Evolutionary conservation across 2,329 filamentous ascomycete species (phyloP), one percentile per base, ranked within the genome.

Genomic region (Cytospora schulzeri): DNA sequence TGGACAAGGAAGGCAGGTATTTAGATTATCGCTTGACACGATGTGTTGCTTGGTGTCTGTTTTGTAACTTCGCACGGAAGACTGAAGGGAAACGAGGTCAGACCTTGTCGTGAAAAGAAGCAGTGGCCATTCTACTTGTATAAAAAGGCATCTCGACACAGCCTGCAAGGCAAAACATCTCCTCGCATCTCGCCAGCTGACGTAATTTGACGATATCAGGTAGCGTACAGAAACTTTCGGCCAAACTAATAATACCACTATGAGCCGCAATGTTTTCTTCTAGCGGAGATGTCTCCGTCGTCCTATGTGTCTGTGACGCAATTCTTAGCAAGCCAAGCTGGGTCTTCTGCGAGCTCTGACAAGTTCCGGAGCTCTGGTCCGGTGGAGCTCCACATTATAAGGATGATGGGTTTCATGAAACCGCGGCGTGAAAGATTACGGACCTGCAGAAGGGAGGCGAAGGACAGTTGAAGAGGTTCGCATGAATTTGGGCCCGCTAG

Each of bases 351-450:
- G 9, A 11, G n/a, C 22, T 48, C n/a, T 48, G 45, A 24, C 45
- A 7, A 45, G 17, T n/a, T 3, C 29, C 59, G 60, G 52, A 38
- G 14, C 22, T 31, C 14, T 45, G 22, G 28, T 35, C 60, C 52
- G 52, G 9, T 35, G 22, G 9, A 24, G 52, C 28, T 56, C 60
- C 60, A 56, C 53, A 50, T 56, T 51, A 51, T 24, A 56, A 62
- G 60, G n/a, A n/a, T n/a, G n/a, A n/a, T n/a, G n/a, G n/a, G n/a
- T n/a, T n/a, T n/a, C 60, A 35, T 41, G 38, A n/a, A 48, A 48
- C 45, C n/a, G 45, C 19, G 19, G 45, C n/a, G 45, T 48, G 22
- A 5, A 19, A 19, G 38, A n/a, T 41, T 48, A 35, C 33, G 11
- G 11, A 14, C 9, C 33, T n/a, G 12, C 38, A n/a, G 4, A 41